phyloP scores from a whole-genome alignment of 2,329 filamentous ascomycete species.

The Fusarium drepaniforme region DNA sequence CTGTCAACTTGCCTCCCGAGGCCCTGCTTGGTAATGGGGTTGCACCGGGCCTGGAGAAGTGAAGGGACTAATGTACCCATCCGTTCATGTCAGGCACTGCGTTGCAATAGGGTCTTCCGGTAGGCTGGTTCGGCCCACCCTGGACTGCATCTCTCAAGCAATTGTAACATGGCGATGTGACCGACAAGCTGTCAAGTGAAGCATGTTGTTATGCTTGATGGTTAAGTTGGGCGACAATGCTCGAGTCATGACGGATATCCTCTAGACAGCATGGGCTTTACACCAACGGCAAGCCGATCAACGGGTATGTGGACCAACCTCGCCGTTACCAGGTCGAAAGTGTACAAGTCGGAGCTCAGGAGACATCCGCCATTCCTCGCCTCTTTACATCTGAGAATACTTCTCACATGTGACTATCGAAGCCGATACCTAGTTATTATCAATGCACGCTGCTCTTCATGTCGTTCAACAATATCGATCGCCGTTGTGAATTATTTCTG shows the following conservation, averaged over 20 bases:
- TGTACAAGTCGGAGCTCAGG: not conserved
- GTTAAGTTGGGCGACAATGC: not conserved
- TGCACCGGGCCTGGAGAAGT: slow-evolving; percentile 65
- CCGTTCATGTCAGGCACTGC: slow-evolving; percentile 30
- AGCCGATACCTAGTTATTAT: slow-evolving; percentile 4
- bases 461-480: not conserved
- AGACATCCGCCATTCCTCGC: not conserved
- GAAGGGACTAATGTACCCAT: slow-evolving; percentile 44
- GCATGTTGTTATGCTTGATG: not conserved
- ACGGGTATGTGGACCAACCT: not conserved
- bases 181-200: not conserved
- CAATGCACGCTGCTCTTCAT: slow-evolving; percentile 14
- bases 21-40: slow-evolving; percentile 62
- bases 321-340: not conserved
- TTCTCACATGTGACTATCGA: not conserved
- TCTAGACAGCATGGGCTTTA: not conserved
- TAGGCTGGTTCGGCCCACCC: slow-evolving; percentile 26
- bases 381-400: not conserved
- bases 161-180: not conserved
- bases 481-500: not conserved
- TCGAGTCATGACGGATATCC: not conserved
- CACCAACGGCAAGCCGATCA: not conserved
- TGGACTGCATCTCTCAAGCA: slow-evolving; percentile 8
- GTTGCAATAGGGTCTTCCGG: slow-evolving; percentile 19
- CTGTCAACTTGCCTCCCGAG: slow-evolving; percentile 43